Evolutionary conservation across 495 filamentous ascomycete genomes (phyloP).

Genomic region (Neurospora intermedia): DNA sequence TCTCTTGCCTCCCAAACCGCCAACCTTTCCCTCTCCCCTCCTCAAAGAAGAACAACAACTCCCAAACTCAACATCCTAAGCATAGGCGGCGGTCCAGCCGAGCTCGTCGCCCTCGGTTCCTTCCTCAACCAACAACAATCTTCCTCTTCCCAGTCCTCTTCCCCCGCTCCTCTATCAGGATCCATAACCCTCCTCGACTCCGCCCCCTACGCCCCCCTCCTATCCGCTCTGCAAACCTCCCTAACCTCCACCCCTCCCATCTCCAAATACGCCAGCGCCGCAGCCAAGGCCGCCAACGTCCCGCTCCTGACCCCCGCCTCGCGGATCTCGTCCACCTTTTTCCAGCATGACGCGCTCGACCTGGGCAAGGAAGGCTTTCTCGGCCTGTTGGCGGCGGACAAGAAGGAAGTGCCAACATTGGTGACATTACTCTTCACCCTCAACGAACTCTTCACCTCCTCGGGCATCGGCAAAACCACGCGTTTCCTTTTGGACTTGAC

Average conservation of each 20-base stretch:
- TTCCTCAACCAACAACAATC: slow-evolving; percentile 43
- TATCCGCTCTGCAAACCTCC: slow-evolving; percentile 37
- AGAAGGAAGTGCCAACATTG: slow-evolving; percentile 28
- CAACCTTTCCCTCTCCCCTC: slow-evolving; percentile 1
- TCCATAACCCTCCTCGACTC: slow-evolving; percentile 62
- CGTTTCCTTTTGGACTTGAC: slow-evolving; percentile 58
- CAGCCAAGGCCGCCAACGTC: slow-evolving; percentile 33
- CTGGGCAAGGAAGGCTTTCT: slow-evolving; percentile 31
- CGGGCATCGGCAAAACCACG: slow-evolving; percentile 64
- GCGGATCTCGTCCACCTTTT: slow-evolving; percentile 39
- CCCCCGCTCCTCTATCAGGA: slow-evolving; percentile 18
- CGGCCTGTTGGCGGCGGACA: slow-evolving; percentile 21
- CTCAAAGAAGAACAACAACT: not conserved
- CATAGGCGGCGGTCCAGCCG: slow-evolving; percentile 82
- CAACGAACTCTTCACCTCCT: slow-evolving; percentile 81
- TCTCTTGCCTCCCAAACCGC: not conserved
- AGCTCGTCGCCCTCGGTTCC: slow-evolving; percentile 65
- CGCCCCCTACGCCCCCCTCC: slow-evolving; percentile 60
- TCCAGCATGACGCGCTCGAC: slow-evolving; percentile 52
- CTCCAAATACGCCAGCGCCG: slow-evolving; percentile 45
- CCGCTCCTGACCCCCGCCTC: slow-evolving; percentile 26
- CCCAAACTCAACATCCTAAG: slow-evolving; percentile 42
- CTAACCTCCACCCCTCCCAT: slow-evolving; percentile 38
- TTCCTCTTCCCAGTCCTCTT: not conserved
- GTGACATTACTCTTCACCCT: slow-evolving; percentile 87